These are phyloP conservation scores for Colletotrichum navitas DNA, from an alignment of 2,329 filamentous ascomycete genomes.

Conservation along the genomic window DNA sequence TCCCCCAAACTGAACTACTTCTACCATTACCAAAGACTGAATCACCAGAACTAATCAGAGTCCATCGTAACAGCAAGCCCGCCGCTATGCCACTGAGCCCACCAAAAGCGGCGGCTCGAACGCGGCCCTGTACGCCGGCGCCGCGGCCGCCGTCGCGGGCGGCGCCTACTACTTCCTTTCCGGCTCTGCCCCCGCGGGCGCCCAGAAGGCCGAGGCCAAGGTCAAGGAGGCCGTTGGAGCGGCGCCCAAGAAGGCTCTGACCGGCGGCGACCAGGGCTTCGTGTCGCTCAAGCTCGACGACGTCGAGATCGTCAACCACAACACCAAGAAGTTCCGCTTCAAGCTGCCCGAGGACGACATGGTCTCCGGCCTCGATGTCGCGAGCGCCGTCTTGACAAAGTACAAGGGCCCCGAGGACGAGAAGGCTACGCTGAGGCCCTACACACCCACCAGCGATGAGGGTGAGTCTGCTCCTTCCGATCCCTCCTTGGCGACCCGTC, in stretches of 20 bases:
- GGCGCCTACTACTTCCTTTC: conserved; percentile 69
- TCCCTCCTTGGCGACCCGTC: neutral
- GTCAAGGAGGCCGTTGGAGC: conserved; percentile 58
- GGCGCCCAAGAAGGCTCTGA: conserved; percentile 69
- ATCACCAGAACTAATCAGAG: conserved; percentile 40
- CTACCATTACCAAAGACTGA: neutral
- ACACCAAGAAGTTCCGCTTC: conserved; percentile 94
- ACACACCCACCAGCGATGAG: conserved; percentile 92
- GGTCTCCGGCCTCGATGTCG: conserved; percentile 84
- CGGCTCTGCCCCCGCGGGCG: conserved; percentile 56
- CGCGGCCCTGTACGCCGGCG: conserved; percentile 70
- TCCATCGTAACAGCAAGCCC: conserved; percentile 58
- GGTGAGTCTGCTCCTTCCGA: conserved; percentile 58
- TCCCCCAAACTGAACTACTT: neutral
- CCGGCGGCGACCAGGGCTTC: conserved; percentile 91
- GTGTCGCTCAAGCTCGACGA: conserved; percentile 83
- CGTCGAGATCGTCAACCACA: conserved; percentile 87
- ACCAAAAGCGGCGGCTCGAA: conserved; percentile 67
- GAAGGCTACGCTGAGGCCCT: conserved; percentile 91
- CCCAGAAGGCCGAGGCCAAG: conserved; percentile 69
- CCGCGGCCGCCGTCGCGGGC: conserved; percentile 69
- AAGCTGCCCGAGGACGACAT: conserved; percentile 85
- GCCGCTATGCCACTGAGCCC: conserved; percentile 77
- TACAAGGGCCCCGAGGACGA: conserved; percentile 85
- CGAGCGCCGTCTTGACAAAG: conserved; percentile 92